Evolutionary conservation across 495 filamentous ascomycete genomes (phyloP), one percentile per base, ranked within the genome.

Genomic region (Podospora conica): DNA sequence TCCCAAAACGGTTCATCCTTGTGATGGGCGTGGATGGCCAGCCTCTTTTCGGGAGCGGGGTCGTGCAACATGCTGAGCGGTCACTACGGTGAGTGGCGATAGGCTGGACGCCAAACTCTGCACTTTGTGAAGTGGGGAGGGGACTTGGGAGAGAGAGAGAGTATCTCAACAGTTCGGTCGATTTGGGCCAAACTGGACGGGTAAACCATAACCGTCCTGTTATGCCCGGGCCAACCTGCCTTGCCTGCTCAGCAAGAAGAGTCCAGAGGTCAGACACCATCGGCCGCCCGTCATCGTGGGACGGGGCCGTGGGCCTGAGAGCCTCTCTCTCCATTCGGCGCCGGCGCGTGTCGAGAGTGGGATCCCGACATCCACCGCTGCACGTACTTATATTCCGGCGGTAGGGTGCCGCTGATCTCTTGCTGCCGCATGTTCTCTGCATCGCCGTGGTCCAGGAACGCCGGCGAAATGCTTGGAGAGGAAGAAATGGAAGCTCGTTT

Each of bases 41-140:
- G 4, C 25, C 59, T 23, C 28, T 24, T 61, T 31, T 22, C 23
- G 24, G 21, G 18, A 33, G 28, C 28, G 59, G 27, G 23, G 59
- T 61, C 28, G 59, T 10, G 59, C 40, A 61, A 61, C 40, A 48
- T 48, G 40, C 40, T 48, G 40, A n/a, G 40, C 40, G 40, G 40
- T 48, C 40, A n/a, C 40, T 48, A 48, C 20, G 29, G 28, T 40
- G 33, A 24, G 28, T 8, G 18, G 29, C 59, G 59, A 61, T 61
- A 40, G 59, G 59, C 40, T 48, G 15, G 18, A 11, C 40, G 59
- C 24, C 29, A 61, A 61, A 61, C 59, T 61, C 59, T 61, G 59
- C 59, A 61, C 27, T 59, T 23, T 23, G 56, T 58, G 15, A 27
- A 25, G 56, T n/a, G 20, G 56, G 27, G 21, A n/a, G 27, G 8